A percentile compares a stretch with the other conserved stretches of the same genome.
Conservation (phyloP, 768 basidiomycete genomes). For the Tylopilus plumbeoviolaceoides region DNA sequence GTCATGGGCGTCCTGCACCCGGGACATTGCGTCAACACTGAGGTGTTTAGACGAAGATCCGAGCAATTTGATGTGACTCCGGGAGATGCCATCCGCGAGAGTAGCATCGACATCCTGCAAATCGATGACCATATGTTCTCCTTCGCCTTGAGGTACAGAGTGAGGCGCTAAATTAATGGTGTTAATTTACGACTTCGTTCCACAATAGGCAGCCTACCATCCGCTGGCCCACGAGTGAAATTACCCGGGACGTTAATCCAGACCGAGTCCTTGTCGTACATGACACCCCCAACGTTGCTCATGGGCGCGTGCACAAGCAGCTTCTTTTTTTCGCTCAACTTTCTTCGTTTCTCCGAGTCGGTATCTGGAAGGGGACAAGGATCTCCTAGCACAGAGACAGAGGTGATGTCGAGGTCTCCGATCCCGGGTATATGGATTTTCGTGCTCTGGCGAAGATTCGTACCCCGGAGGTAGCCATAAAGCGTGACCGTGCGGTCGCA, state of each 20-base stretch:
- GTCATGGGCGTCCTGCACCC: too few species aligned
- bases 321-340: conserved; percentile 93
- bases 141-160: conserved; percentile 78
- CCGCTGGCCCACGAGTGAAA: conserved; percentile 72
- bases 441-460: conserved; percentile 69
- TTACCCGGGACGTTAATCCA: conserved; percentile 97
- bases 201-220: conserved; percentile 41
- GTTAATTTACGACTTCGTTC: not conserved
- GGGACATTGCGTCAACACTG: conserved; percentile 34
- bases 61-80: conserved; percentile 79
- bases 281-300: conserved; percentile 96
- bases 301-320: conserved; percentile 93
- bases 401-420: conserved; percentile 79
- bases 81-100: conserved; percentile 77
- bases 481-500: conserved; percentile 92
- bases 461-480: conserved; percentile 93
- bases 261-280: conserved; percentile 98
- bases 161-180: conserved; percentile 46
- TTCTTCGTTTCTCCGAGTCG: conserved; percentile 86
- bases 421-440: conserved; percentile 96
- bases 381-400: conserved; percentile 76
- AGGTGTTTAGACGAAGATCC: conserved; percentile 76
- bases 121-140: conserved; percentile 97
- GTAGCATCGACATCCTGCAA: conserved; percentile 83
- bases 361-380: conserved; percentile 93